phyloP scores from a whole-genome alignment of 75 land plant species.

The Adiantum capillusveneris region DNA sequence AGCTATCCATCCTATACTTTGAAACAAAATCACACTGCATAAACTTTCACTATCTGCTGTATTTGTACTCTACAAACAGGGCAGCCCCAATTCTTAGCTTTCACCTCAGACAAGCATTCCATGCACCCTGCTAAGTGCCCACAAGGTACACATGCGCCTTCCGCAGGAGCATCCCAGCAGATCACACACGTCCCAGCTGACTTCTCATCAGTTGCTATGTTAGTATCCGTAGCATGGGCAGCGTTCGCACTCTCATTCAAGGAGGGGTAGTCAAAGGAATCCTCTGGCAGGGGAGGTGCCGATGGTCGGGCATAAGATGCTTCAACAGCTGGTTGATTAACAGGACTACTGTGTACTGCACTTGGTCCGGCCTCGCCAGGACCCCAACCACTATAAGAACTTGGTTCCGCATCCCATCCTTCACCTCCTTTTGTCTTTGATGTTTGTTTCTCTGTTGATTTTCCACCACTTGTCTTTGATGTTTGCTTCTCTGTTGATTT shows the following conservation, averaged over 20 bases:
- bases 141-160: conserved; percentile 94
- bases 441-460: not conserved
- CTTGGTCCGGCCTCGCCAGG: conserved; percentile 24
- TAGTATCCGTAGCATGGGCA: not conserved
- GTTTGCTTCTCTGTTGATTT: not conserved
- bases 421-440: conserved; percentile 9
- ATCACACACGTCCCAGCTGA: conserved; percentile 56
- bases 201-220: not conserved
- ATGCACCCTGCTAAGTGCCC: conserved; percentile 99
- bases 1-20: too few relatives aligned
- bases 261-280: not conserved
- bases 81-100: conserved; percentile 85
- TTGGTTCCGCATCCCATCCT: not conserved
- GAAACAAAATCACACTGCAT: conserved; percentile 39
- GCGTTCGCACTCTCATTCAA: not conserved
- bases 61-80: conserved; percentile 88
- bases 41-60: conserved; percentile 79
- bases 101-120: conserved; percentile 84
- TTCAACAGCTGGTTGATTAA: not conserved
- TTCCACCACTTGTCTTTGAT: conserved; percentile 2
- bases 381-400: conserved; percentile 22
- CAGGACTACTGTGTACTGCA: not conserved
- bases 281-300: conserved; percentile 57
- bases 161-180: conserved; percentile 84
- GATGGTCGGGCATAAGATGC: conserved; percentile 32